phyloP scores from a whole-genome alignment of 352 stramenopile species.

The Phytophthora brassicae region DNA sequence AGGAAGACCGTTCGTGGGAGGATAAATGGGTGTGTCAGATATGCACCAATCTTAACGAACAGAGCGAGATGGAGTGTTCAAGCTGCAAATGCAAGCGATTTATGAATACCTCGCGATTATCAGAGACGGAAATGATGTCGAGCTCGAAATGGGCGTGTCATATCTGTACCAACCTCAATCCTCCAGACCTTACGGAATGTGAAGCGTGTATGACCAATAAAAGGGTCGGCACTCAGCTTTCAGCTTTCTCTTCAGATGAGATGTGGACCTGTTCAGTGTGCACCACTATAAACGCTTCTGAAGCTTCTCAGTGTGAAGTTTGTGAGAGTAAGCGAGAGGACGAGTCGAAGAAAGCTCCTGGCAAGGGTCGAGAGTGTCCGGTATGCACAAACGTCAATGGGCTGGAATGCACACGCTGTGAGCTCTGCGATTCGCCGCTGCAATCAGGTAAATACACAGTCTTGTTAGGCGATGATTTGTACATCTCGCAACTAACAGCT shows the following conservation, averaged over 20 bases:
- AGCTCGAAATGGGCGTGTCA: conserved; percentile 30
- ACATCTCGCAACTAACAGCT: not conserved
- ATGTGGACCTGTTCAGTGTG: conserved; percentile 31
- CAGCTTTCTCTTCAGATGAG: not conserved
- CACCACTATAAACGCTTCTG: conserved; percentile 20
- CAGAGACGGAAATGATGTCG: not conserved
- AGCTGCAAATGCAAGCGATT: conserved; percentile 25
- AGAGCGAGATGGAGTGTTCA: conserved; percentile 15
- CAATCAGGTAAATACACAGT: conserved; percentile 15
- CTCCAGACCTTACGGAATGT: conserved; percentile 15
- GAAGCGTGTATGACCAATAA: conserved; percentile 20
- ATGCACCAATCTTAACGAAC: conserved; percentile 34
- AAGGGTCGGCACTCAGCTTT: not conserved
- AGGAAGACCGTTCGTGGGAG: conserved; percentile 15
- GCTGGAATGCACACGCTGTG: conserved; percentile 34
- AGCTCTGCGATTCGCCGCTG: conserved; percentile 50
- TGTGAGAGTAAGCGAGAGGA: conserved; percentile 20
- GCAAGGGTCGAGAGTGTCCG: conserved; percentile 37
- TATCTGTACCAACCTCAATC: conserved; percentile 34
- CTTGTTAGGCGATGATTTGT: not conserved
- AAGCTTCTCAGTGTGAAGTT: conserved; percentile 25
- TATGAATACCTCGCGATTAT: not conserved
- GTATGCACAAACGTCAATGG: conserved; percentile 67
- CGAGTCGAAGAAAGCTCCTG: not conserved
- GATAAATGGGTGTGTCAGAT: conserved; percentile 35